Evolutionary conservation across 1,139 yeast genomes (phyloP), one percentile per base, ranked within the genome.

Genomic region (Candida sp.): DNA sequence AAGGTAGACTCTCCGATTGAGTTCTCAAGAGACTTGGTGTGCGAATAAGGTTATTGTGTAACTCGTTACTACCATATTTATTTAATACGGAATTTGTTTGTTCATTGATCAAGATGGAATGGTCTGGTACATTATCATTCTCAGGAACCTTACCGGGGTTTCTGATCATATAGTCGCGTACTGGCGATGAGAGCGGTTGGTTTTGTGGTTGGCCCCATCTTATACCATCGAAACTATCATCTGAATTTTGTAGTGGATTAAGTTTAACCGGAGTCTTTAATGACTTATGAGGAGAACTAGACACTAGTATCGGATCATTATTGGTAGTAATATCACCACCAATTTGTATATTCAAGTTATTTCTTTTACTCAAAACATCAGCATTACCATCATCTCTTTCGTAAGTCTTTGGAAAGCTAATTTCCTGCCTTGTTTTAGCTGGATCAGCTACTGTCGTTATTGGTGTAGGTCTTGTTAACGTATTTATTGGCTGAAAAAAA

Each of bases 211-310:
- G 61, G 40, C 56, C 61, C 79, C 79, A 73, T 38, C 71, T 57
- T 22, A 73, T 62, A 1, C 75, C 78, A 43, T 73, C 79, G 48
- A 70, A 71, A 46, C 76, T 70, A 47, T 73, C 78, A 47, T 73
- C 78, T 0, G 77, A 71, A 48, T 73, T 68, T 44, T 70, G 77
- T 37, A 51, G 53, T 22, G 52, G 55, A 11, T 12, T 30, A 5
- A 30, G 11, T 12, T 30, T 30, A n/a, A 30, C 11, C 6, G 33
- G 33, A 8, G 33, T 30, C 11, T 12, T 9, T 5, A 12, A 12
- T 30, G 33, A 19, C 12, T 32, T 33, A 4, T 21, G 27, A 4
- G 41, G 39, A 15, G 39, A 37, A 37, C 34, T 37, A 12, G 21
- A 22, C 30, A 21, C 15, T 5, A 9, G 38, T 5, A 23, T n/a